Base-by-base conservation (phyloP, 306 rosid species). In the Mucuna pruriens region DNA sequence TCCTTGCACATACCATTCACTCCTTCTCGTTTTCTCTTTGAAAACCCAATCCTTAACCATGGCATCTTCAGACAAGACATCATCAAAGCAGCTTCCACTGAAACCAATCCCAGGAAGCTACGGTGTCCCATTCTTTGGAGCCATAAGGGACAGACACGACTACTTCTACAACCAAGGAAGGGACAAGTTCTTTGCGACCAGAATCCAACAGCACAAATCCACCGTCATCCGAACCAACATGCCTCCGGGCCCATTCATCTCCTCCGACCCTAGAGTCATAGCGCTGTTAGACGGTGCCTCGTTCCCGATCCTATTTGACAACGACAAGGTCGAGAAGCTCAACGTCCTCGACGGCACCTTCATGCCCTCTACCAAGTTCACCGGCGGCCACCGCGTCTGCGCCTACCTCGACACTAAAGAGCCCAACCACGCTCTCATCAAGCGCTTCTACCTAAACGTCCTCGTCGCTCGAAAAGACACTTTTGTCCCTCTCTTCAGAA, bases 211-310 rank as follows among this genome's bases (percentile, higher is more conserved):
- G 1, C 44, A 88, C 84, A 17, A 69, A 1, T 94, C 98, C 80
- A 92, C 98, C 0, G 92, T 94, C 5, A 79, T 94, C 55, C 85
- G 92, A 0, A 83, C 91, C 70, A 94, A 94, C 86, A 88, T 92
- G 95, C 97, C 97, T 0, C 98, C 97, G 0, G 97, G 98, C 0
- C 83, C 92, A 2, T 87, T 94, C 89, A 84, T 90, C 5, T 75
- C 98, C 31, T 81, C 85, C 7, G 46, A 88, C 31, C 63, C 98
- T 0, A 80, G 64, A 36, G 98, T 92, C 80, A 1, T 94, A 2
- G 85, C 83, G 11, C 77, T 94, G 0, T 78, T 94, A 1, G 98
- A 94, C 52, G 95, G 86, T 7, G 11, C 62, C 2, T 92, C 89
- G 15, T 94, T 92, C 71, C 91, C 90, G 0, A 49, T 88, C 39